Percentiles rank a stretch among this genome's conserved stretches.
Evolutionary conservation across 2,329 filamentous ascomycete species (phyloP).

Genomic region (Rutstroemia sp.): DNA sequence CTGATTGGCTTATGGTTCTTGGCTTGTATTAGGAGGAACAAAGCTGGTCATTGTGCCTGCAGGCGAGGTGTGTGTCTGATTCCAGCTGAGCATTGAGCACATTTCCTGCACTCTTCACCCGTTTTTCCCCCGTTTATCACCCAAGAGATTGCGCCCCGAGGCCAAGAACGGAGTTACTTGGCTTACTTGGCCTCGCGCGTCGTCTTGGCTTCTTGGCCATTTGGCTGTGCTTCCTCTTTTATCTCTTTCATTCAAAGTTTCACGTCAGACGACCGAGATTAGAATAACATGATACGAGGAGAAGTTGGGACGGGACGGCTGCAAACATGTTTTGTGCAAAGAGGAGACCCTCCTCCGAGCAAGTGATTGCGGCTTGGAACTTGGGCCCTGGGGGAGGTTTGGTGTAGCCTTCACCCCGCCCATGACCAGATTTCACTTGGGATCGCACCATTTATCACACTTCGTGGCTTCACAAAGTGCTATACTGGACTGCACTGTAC

Average conservation of each 20-base stretch:
- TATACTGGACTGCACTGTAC: no score
- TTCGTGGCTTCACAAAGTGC: no score
- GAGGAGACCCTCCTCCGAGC: background rate
- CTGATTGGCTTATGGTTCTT: background rate
- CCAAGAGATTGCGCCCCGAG: slow-evolving; percentile 10
- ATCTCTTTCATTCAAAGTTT: background rate
- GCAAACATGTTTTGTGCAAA: background rate
- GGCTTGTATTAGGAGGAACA: background rate
- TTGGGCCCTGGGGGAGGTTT: background rate
- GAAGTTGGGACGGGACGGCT: background rate
- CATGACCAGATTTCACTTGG: no score
- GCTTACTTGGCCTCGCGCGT: background rate
- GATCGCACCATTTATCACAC: no score
- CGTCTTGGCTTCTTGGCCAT: slow-evolving; percentile 1
- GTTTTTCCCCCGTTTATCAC: background rate
- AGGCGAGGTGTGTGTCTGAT: no score
- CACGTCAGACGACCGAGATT: background rate
- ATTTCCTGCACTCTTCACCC: background rate
- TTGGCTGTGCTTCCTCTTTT: slow-evolving; percentile 1
- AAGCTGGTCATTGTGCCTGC: background rate
- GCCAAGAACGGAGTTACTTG: slow-evolving; percentile 11
- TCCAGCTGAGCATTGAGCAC: background rate
- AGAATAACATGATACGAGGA: background rate
- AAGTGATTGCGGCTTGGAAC: background rate
- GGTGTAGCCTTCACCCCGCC: no score